phyloP scores from a whole-genome alignment of 164 flowering plant genomes.

The Stephania japonica region DNA sequence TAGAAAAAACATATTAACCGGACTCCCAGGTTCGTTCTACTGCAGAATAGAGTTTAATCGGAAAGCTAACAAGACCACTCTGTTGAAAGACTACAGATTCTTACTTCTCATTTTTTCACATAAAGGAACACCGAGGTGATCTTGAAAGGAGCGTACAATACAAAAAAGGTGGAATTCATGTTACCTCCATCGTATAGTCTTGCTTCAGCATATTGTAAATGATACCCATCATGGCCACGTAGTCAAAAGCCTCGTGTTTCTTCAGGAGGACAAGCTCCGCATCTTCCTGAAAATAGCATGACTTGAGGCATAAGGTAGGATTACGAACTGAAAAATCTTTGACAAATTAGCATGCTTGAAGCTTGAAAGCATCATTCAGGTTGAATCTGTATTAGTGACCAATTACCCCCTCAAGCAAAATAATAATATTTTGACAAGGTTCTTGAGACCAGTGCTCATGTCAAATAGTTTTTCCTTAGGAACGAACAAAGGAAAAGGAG shows the following conservation, averaged over 20 bases:
- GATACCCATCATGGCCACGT: slow-evolving; percentile 44
- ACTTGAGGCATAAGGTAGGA: neutral
- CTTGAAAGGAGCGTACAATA: neutral
- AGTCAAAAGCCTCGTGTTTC: slow-evolving; percentile 32
- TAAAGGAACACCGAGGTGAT: neutral
- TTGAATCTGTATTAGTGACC: neutral
- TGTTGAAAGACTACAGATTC: neutral
- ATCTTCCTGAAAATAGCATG: slow-evolving; percentile 26
- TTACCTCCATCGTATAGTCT: slow-evolving; percentile 76
- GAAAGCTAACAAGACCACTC: neutral
- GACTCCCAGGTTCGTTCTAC: too few species aligned
- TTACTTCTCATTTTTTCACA: neutral
- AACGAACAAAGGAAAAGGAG: neutral
- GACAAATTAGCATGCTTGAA: neutral
- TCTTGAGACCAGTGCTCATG: neutral
- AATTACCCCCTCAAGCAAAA: neutral
- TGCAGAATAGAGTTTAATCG: too few species aligned
- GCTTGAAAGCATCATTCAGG: neutral
- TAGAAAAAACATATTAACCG: too few species aligned
- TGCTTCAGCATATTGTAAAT: slow-evolving; percentile 63
- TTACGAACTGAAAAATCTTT: neutral
- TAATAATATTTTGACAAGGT: neutral
- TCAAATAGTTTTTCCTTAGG: neutral
- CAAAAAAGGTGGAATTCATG: neutral
- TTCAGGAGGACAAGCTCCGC: slow-evolving; percentile 12